phyloP scores from a whole-genome alignment of 2,329 filamentous ascomycete species.

The Venturia nashicola region DNA sequence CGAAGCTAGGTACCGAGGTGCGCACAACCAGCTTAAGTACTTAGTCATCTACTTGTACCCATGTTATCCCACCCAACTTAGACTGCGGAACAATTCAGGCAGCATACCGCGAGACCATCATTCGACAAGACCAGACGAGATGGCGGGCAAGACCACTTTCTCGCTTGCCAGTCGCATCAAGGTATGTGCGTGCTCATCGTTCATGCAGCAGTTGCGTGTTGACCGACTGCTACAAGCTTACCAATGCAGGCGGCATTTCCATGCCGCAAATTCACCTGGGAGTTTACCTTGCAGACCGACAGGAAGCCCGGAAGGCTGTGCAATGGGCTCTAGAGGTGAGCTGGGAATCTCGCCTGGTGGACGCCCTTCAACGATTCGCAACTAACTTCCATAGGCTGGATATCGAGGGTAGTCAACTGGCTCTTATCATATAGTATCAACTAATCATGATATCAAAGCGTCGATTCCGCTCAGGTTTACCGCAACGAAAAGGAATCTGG shows the following conservation, averaged over 20 bases:
- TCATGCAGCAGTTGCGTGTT: neutral
- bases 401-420: slow-evolving; percentile 27
- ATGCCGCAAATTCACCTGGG: slow-evolving; percentile 66
- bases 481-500: slow-evolving; percentile 62
- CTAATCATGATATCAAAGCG: slow-evolving; percentile 16
- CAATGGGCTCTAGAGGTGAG: slow-evolving; percentile 42
- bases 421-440: slow-evolving; percentile 15
- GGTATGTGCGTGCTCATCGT: slow-evolving; percentile 15
- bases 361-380: neutral
- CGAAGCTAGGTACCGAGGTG: neutral
- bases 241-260: slow-evolving; percentile 43
- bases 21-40: neutral
- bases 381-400: slow-evolving; percentile 23
- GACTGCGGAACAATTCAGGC: neutral
- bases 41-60: too few species aligned
- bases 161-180: slow-evolving; percentile 32
- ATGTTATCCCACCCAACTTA: too few species aligned
- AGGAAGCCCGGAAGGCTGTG: slow-evolving; percentile 47
- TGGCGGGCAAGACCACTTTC: slow-evolving; percentile 21
- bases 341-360: slow-evolving; percentile 19
- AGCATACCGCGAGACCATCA: slow-evolving; percentile 11
- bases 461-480: slow-evolving; percentile 54
- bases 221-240: slow-evolving; percentile 19
- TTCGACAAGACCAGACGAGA: slow-evolving; percentile 13
- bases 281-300: slow-evolving; percentile 57